phyloP scores from a whole-genome alignment of 176 grass and related monocot species.

The Chrysopogon serrulatus region DNA sequence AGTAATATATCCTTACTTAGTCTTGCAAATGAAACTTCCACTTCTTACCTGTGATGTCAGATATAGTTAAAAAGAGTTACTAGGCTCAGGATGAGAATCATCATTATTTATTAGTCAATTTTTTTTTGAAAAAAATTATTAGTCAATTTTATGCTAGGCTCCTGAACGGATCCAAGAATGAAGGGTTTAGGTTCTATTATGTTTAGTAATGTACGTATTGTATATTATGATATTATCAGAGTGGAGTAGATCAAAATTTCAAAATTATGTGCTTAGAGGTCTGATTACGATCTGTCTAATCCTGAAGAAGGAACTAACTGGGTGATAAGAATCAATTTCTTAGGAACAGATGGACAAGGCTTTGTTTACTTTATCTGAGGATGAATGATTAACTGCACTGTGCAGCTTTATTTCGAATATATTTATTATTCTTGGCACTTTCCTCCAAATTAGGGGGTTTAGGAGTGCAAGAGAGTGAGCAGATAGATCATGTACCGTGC shows the following conservation, averaged over 20 bases:
- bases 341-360: neutral
- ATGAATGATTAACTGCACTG: neutral
- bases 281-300: neutral
- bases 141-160: neutral
- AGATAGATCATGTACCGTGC: neutral
- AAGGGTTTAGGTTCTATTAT: neutral
- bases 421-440: neutral
- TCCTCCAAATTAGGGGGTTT: neutral
- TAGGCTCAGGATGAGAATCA: neutral
- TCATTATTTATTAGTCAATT: neutral
- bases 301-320: neutral
- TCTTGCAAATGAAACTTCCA: neutral
- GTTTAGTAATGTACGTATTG: neutral
- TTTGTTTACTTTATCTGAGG: neutral
- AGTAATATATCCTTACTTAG: slow-evolving; percentile 50
- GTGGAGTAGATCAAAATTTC: neutral
- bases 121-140: too few species aligned
- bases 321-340: neutral
- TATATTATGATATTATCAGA: neutral
- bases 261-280: neutral
- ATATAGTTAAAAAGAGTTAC: neutral
- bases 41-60: neutral
- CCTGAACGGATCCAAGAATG: neutral
- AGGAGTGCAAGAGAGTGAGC: neutral
- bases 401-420: neutral